Conservation (phyloP, 1,139 yeast species). For the Magnusiomyces ingens region DNA sequence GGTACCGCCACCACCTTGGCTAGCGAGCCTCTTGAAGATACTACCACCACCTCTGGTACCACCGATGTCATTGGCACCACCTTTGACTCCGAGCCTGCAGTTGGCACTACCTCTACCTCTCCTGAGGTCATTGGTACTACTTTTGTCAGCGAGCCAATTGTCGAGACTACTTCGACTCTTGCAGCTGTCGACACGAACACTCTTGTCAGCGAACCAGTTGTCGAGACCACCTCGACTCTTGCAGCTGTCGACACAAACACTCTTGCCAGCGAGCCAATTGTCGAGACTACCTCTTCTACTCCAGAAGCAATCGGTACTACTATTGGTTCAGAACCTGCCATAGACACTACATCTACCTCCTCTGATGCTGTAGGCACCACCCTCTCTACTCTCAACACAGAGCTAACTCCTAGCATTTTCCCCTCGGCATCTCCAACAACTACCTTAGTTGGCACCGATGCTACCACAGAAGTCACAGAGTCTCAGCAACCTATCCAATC, state of each 20-base stretch:
- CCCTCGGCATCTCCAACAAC: not conserved
- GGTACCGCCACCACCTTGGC: conserved; percentile 1
- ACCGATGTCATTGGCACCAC: not conserved
- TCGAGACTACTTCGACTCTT: not conserved
- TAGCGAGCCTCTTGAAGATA: not conserved
- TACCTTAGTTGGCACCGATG: not conserved
- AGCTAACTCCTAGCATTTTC: no score
- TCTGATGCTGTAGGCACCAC: no score
- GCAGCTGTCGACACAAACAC: not conserved
- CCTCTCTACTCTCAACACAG: no score
- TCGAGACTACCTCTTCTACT: not conserved
- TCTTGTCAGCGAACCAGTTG: not conserved
- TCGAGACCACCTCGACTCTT: not conserved
- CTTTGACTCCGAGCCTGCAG: not conserved
- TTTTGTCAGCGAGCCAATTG: not conserved
- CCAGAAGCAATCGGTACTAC: conserved; percentile 5
- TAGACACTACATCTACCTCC: not conserved
- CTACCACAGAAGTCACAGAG: not conserved
- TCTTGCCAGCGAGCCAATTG: not conserved
- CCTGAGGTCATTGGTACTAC: not conserved
- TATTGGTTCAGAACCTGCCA: conserved; percentile 5
- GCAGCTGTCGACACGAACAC: not conserved
- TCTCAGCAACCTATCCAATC: not conserved
- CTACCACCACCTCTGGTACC: conserved; percentile 1
- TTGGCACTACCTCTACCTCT: not conserved